phyloP scores from a whole-genome alignment of 1,284 basidiomycete species.

The Earliella scabrosa region DNA sequence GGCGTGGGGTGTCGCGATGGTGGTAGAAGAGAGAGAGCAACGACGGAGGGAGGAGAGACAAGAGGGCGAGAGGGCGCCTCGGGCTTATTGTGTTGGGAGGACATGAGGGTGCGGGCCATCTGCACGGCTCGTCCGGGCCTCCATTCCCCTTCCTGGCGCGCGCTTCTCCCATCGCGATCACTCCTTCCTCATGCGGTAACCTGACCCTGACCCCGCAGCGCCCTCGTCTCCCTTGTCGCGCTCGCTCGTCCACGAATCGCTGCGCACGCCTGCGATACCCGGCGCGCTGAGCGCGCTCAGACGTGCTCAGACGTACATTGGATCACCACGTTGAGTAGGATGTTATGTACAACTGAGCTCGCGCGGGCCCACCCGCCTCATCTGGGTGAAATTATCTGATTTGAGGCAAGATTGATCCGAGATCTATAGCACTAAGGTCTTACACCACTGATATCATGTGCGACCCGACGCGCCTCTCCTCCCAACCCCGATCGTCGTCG shows the following conservation, averaged over 20 bases:
- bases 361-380: not conserved
- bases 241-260: not conserved
- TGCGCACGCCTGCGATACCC: not conserved
- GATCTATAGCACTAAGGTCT: constrained; percentile 13
- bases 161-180: not conserved
- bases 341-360: constrained; percentile 3
- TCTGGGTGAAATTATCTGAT: constrained; percentile 4
- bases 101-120: constrained; percentile 8
- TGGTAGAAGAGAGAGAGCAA: constrained; percentile 15
- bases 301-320: too few relatives aligned
- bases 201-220: not conserved
- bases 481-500: not conserved
- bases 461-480: not conserved
- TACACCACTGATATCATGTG: constrained; percentile 17
- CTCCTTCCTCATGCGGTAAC: not conserved
- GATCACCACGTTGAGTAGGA: not conserved
- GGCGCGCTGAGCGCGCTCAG: too few relatives aligned
- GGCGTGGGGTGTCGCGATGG: constrained; percentile 17
- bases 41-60: constrained; percentile 5
- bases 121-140: not conserved
- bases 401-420: constrained; percentile 12
- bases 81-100: constrained; percentile 24
- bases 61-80: constrained; percentile 15
- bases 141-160: not conserved
- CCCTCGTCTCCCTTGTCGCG: not conserved